A percentile compares a stretch with the other conserved stretches of the same genome.
Evolutionary conservation across 257 asterid species (phyloP).

Genomic region (Primulina huaijiensis): DNA sequence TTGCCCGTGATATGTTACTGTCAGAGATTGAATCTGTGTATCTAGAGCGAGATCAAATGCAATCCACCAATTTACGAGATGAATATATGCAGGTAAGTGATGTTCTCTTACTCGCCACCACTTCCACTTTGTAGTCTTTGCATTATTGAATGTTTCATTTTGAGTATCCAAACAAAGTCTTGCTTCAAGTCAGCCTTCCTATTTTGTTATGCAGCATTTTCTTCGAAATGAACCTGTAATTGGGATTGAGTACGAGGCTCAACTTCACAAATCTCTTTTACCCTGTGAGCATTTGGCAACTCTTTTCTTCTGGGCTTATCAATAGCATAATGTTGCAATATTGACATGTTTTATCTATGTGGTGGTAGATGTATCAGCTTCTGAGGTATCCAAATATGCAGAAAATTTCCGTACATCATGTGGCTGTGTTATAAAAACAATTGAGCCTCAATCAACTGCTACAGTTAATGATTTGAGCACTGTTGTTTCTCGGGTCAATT

Average conservation of each 20-base stretch:
- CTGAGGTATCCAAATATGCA: conserved; percentile 80
- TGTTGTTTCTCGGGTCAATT: conserved; percentile 62
- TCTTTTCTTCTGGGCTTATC: conserved; percentile 14
- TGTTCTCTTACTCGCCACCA: conserved; percentile 8
- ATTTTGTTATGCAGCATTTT: conserved; percentile 63
- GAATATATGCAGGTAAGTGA: conserved; percentile 75
- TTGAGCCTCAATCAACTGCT: conserved; percentile 83
- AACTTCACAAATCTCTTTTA: conserved; percentile 82
- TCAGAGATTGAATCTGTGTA: conserved; percentile 94
- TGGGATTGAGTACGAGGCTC: conserved; percentile 90
- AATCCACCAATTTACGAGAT: conserved; percentile 79
- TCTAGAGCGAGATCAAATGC: conserved; percentile 92
- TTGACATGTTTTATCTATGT: conserved; percentile 18
- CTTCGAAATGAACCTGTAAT: conserved; percentile 89
- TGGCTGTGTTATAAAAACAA: conserved; percentile 82
- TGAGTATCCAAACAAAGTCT: conserved; percentile 19
- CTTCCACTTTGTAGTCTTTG: background rate
- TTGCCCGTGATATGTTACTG: conserved; percentile 74
- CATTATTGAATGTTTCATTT: background rate
- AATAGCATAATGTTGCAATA: conserved; percentile 9
- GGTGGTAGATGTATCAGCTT: conserved; percentile 61
- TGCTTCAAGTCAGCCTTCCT: conserved; percentile 26
- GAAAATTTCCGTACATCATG: conserved; percentile 64
- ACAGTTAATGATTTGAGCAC: conserved; percentile 64
- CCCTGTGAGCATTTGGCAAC: conserved; percentile 57